These are phyloP conservation scores for Monosporascus sp. DNA, from an alignment of 2,329 filamentous ascomycete species.

Conservation along the genomic window DNA sequence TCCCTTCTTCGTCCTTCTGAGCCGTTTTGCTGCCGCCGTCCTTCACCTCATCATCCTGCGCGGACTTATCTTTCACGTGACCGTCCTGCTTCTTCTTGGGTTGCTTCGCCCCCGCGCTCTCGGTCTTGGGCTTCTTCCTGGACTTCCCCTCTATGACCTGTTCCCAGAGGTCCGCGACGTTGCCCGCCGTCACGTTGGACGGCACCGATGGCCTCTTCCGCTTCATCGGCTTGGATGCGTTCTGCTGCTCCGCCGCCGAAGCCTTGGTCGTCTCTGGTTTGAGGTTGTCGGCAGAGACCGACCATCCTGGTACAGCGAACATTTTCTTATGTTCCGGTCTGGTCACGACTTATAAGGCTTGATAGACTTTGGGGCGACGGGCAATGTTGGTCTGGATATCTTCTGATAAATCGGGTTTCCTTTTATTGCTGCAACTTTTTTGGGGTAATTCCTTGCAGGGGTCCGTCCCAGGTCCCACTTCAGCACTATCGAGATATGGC, in stretches of 20 bases:
- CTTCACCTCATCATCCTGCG: slow-evolving; percentile 12
- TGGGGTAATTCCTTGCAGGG: no score
- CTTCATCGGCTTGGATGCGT: slow-evolving; percentile 39
- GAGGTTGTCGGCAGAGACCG: slow-evolving; percentile 65
- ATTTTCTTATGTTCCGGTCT: slow-evolving; percentile 38
- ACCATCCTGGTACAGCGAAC: slow-evolving; percentile 95
- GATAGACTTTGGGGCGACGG: neutral
- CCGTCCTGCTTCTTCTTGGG: slow-evolving; percentile 20
- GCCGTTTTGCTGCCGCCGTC: slow-evolving; percentile 15
- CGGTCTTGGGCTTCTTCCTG: slow-evolving; percentile 24
- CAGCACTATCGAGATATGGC: no score
- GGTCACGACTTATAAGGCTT: neutral
- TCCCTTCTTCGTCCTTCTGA: slow-evolving; percentile 9
- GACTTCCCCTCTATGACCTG: slow-evolving; percentile 67
- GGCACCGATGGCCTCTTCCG: slow-evolving; percentile 42
- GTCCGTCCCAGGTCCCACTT: no score
- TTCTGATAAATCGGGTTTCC: no score
- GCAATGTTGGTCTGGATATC: neutral
- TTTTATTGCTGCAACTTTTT: no score
- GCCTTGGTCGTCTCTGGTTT: slow-evolving; percentile 56
- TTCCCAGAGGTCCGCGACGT: slow-evolving; percentile 75
- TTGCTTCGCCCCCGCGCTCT: slow-evolving; percentile 2
- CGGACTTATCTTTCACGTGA: slow-evolving; percentile 2
- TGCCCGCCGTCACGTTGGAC: slow-evolving; percentile 56
- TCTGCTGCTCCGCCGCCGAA: slow-evolving; percentile 20